Evolutionary conservation across 2,329 filamentous ascomycete species (phyloP), one percentile per base, ranked within the genome.

Genomic region (Penicillium sumatraense): DNA sequence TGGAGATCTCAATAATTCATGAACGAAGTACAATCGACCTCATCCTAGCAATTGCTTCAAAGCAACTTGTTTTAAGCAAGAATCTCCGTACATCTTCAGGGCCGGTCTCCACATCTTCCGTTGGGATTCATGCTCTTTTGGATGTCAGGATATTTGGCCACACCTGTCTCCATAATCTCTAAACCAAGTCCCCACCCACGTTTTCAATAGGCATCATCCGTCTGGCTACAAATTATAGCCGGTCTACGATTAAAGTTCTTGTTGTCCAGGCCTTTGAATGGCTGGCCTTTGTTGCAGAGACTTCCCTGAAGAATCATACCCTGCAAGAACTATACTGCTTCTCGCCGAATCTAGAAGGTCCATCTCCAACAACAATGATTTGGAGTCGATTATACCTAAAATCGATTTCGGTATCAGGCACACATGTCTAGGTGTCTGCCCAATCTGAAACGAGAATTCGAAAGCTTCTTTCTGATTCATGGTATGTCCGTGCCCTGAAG

Each of bases 131-230:
- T 20, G 23, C 14, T 18, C 20, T 29, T 44, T 14, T 24, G 29
- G 18, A 26, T 45, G 38, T 44, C 49, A 45, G 5, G 20, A 26
- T 16, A 50, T 16, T 23, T 42, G 13, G 36, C 36, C 26, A 44
- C 14, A 26, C 14, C 9, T 7, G n/a, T n/a, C n/a, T n/a, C n/a
- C n/a, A 24, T 18, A 18, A 18, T 24, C 23, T 26, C 48, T 21
- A 13, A 52, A 4, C 27, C 14, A 35, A 11, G 49, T 8, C 9
- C 35, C 41, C 41, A 36, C 41, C 49, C 29, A 51, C 49, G 49
- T 45, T 38, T 9, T 26, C n/a, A 2, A 13, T 6, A 10, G 3
- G 38, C 10, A 9, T n/a, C 18, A 8, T 45, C 29, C 13, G 49
- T 45, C 16, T 38, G 49, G 27, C 40, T 44, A 23, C 40, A 44